Base-by-base conservation (phyloP, 2,329 filamentous ascomycete species). In the Balansia obtecta region DNA sequence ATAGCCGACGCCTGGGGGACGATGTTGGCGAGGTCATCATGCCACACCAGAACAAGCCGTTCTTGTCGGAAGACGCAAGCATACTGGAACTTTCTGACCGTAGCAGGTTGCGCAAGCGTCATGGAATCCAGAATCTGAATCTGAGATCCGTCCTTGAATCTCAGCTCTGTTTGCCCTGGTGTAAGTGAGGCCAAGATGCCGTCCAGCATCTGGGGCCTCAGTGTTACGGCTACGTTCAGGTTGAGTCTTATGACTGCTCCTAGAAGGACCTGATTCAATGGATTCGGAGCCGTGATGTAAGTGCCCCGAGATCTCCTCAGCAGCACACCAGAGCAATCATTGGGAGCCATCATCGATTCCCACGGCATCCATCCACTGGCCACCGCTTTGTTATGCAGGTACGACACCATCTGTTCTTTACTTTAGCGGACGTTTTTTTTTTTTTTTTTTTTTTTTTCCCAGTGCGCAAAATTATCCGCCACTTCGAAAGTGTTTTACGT, bases 151-250 rank as follows among this genome's bases (percentile, higher is more conserved):
- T 65, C 63, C 38, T 63, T 64, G 51, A 71, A 63, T 41, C 63
- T 60, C 30, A 75, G 59, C 53, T 73, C 71, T 0, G 62, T 68
- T 50, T 74, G 70, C 34, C 62, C 61, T 7, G 65, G 62, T 8
- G 65, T 53, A 22, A 75, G 53, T 0, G 63, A 63, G n/a, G 64
- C 60, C 52, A 74, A 64, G 37, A 75, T 69, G 15, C 68, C 68
- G 18, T 68, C 64, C 30, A 71, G 71, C 50, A 72, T 71, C 44
- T 73, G 66, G 1, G 71, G 70, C 10, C 67, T 68, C 69, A 76
- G 73, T 10, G 73, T 75, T 52, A 75, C 65, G 13, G 71, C 71
- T 34, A 74, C 70, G 15, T 65, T 62, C 18, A 71, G 63, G 54
- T 74, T 73, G 50, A 75, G 64, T 48, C 65, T 66, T 48, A 68